Evolutionary conservation across 2,329 filamentous ascomycete genomes (phyloP), one percentile per base, ranked within the genome.

Genomic region (Aspergillus vadensis): DNA sequence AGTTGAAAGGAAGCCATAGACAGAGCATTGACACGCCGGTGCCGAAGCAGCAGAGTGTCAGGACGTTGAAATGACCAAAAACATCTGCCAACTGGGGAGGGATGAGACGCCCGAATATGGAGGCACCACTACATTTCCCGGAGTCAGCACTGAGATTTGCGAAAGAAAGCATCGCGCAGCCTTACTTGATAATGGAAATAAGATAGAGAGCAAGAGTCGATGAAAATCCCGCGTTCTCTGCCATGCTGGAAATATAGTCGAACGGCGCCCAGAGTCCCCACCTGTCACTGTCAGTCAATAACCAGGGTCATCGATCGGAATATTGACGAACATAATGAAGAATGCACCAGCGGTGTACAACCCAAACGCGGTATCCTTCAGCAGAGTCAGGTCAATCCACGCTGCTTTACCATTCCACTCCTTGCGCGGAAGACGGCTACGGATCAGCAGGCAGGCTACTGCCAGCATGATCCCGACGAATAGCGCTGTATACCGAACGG

Each of bases 1-100:
- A 71, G 57, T 70, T 66, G 27, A 73, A 71, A 7, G 70, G 71
- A 8, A 74, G 63, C 72, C 71, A 74, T 2, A 74, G 61, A 14
- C 56, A 56, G 39, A 71, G 56, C 30, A 70, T 69, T 1, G 67
- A 67, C 2, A 55, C 39, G 0, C 67, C 64, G 4, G 62, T 69
- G 17, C 58, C 6, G 5, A 60, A 23, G 14, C 62, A 56, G 41
- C 52, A 63, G 6, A 61, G 41, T 1, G 63, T 66, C 10, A 72
- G 55, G 5, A 69, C 62, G 43, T 73, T 74, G 57, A 72, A 73
- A 50, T 68, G 64, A 4, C 71, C 70, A 19, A 72, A 41, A 14
- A 61, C 53, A 53, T 74, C 71, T 14, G 61, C 68, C 7, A 72
- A 43, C 27, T 65, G 60, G 25, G 60, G 64, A 0, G 70, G 70